Base-by-base conservation (phyloP, 2,329 filamentous ascomycete genomes). In the Aureobasidium sp. region DNA sequence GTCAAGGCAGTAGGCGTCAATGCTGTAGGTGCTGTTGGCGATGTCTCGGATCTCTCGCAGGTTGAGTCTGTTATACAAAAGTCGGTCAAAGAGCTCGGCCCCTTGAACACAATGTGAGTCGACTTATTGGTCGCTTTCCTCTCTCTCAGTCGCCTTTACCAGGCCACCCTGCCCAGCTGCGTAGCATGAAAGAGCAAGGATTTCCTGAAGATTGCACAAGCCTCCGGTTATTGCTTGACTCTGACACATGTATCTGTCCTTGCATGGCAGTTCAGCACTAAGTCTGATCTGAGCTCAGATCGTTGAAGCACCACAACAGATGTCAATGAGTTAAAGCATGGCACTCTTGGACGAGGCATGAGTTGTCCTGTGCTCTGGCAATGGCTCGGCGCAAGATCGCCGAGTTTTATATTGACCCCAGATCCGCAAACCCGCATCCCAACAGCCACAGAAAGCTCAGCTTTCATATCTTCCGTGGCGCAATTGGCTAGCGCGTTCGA, bases 11-110 rank as follows among this genome's bases (percentile, higher is more conserved):
- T 81, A 11, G 83, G 81, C 1, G 74, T 81, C 27, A 80, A 79
- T 50, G 77, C 84, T 1, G 79, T 81, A 60, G 79, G 80, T 0
- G 79, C 81, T 44, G 74, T 79, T 9, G 86, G 83, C 1, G 86
- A 89, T 65, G 85, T 89, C 8, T 82, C 81, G n/a, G 80, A 78
- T 5, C 73, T 79, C 17, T 63, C 70, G 2, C 76, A 86, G 62
- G 84, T 87, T 7, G 72, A 80, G 63, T 65, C 67, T 0, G 75
- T 87, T 69, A 76, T 88, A 7, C 68, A 79, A 63, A 76, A 74
- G 12, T 81, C 79, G 9, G 81, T 84, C 0, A 70, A 75, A 1
- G 74, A 80, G 50, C 72, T 87, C 0, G 85, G 84, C 0, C 80
- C 82, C 0, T 62, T 80, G 54, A 75, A 77, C 60, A 76, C 76